phyloP scores from a whole-genome alignment of 2,329 filamentous ascomycete genomes.

The Cladorrhinum sp. region DNA sequence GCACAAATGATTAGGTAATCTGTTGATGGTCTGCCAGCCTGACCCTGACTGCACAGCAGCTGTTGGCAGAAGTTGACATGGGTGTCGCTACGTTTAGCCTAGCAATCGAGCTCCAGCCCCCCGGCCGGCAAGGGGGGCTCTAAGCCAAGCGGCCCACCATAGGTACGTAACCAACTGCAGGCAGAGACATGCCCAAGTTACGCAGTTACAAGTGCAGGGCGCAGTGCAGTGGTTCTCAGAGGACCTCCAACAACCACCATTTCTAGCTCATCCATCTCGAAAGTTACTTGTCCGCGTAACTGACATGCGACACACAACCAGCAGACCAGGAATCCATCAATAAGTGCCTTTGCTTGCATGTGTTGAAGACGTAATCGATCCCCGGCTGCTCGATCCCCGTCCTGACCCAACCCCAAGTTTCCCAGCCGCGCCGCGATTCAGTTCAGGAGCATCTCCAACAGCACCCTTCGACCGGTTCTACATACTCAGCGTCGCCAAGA shows the following conservation, averaged over 20 bases:
- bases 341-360: background rate
- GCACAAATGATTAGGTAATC: background rate
- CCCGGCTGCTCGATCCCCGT: background rate
- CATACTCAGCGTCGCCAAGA: conserved; percentile 40
- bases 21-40: background rate
- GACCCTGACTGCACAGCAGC: background rate
- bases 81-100: background rate
- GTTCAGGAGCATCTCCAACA: background rate
- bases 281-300: background rate
- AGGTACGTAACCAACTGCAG: conserved; percentile 28
- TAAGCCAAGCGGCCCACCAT: conserved; percentile 11
- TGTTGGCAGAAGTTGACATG: conserved; percentile 7
- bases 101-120: conserved; percentile 17
- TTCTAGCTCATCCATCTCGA: conserved; percentile 6
- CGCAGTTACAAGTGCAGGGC: too few species aligned
- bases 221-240: background rate
- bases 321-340: background rate
- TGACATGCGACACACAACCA: background rate
- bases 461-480: background rate
- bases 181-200: conserved; percentile 11
- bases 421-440: background rate
- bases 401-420: background rate
- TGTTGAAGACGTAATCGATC: background rate
- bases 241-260: background rate
- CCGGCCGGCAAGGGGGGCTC: background rate